phyloP scores from a whole-genome alignment of 805 yeast genomes.

The Debaryomyces prosopidis region DNA sequence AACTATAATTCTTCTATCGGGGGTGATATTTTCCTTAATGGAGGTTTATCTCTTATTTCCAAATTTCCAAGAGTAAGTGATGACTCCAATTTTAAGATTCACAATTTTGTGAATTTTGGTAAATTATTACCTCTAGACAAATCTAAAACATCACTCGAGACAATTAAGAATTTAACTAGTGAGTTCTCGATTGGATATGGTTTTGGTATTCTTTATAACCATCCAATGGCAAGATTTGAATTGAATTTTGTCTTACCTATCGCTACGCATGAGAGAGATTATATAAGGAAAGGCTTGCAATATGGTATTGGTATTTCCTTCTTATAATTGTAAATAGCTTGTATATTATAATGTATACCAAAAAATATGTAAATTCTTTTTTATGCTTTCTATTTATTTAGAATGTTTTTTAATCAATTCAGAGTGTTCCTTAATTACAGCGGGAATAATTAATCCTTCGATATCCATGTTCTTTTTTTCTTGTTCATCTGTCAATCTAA shows the following conservation, averaged over 20 bases:
- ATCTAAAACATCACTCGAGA: constrained; percentile 1
- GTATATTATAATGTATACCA: not conserved
- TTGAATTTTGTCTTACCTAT: constrained; percentile 56
- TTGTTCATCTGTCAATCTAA: constrained; percentile 46
- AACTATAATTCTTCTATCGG: constrained; percentile 50
- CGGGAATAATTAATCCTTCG: constrained; percentile 80
- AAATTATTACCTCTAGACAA: constrained; percentile 33
- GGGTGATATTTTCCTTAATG: constrained; percentile 49
- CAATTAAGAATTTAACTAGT: constrained; percentile 5
- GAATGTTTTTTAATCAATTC: constrained; percentile 50
- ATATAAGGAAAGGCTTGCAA: constrained; percentile 52
- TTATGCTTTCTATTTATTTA: not conserved
- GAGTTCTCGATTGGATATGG: constrained; percentile 44
- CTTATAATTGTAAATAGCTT: constrained; percentile 31
- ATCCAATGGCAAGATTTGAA: constrained; percentile 60
- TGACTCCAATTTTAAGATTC: constrained; percentile 50
- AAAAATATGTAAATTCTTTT: not conserved
- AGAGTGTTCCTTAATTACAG: constrained; percentile 63
- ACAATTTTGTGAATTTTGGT: constrained; percentile 50
- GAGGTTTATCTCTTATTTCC: constrained; percentile 46
- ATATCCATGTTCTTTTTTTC: constrained; percentile 53
- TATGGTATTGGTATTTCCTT: constrained; percentile 63
- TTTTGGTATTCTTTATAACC: constrained; percentile 51
- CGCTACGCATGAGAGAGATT: constrained; percentile 44
- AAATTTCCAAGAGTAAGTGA: constrained; percentile 40